phyloP scores from a whole-genome alignment of 805 yeast species.

The Maudiozyma saulgeensis region DNA sequence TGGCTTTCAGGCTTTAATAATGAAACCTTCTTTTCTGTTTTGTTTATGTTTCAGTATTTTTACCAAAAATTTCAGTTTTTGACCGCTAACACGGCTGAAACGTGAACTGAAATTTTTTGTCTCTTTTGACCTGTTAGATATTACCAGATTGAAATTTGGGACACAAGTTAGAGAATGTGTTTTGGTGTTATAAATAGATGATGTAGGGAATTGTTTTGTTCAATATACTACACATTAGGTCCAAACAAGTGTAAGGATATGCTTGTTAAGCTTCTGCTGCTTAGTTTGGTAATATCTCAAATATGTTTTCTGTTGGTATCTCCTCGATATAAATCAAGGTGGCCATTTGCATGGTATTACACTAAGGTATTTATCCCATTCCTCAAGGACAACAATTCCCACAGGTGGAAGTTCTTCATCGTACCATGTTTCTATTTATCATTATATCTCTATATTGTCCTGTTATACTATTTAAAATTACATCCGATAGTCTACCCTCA shows the following conservation, averaged over 20 bases:
- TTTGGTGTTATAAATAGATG: no score
- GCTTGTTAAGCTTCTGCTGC: neutral
- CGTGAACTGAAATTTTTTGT: no score
- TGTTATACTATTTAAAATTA: slow-evolving; percentile 11
- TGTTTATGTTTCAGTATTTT: no score
- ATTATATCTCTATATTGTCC: slow-evolving; percentile 15
- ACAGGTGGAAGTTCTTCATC: slow-evolving; percentile 21
- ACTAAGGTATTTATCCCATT: slow-evolving; percentile 19
- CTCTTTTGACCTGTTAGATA: no score
- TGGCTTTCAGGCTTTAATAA: no score
- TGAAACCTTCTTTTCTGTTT: no score
- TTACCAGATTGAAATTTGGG: no score
- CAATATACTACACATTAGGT: no score
- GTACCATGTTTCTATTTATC: slow-evolving; percentile 24
- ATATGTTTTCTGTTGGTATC: slow-evolving; percentile 20
- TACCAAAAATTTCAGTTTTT: no score
- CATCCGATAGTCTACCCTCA: slow-evolving; percentile 7
- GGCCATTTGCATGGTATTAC: slow-evolving; percentile 22
- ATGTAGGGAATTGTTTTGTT: no score
- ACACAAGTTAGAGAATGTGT: no score
- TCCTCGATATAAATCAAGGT: slow-evolving; percentile 13
- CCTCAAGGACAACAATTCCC: slow-evolving; percentile 13
- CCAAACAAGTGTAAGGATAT: neutral
- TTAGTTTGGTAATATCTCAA: slow-evolving; percentile 2
- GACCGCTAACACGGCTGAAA: no score